phyloP scores from a whole-genome alignment of 441 rosid genomes.

The Populus hybrid region DNA sequence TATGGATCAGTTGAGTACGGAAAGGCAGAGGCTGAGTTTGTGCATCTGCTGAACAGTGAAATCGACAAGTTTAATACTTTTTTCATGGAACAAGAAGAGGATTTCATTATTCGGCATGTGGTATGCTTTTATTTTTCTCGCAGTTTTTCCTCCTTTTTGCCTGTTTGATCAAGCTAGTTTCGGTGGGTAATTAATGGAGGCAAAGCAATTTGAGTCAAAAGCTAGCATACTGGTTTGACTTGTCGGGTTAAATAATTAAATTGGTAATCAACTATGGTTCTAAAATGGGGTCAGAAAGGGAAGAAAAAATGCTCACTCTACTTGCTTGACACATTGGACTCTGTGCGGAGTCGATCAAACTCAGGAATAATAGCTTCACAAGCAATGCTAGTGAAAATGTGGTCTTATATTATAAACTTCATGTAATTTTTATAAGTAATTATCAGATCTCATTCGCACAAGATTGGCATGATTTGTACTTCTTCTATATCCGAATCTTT shows the following conservation, averaged over 20 bases:
- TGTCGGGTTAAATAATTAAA: neutral
- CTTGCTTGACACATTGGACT: too few relatives aligned
- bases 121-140: constrained; percentile 19
- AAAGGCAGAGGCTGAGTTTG: constrained; percentile 48
- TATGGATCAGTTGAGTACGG: constrained; percentile 16
- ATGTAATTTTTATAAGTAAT: neutral
- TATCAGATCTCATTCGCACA: neutral
- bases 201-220: neutral
- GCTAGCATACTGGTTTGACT: neutral
- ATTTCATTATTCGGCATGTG: constrained; percentile 71
- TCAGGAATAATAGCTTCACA: neutral
- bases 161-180: neutral
- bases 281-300: neutral
- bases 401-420: neutral
- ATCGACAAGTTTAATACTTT: constrained; percentile 81
- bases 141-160: neutral
- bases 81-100: constrained; percentile 85
- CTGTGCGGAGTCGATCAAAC: neutral
- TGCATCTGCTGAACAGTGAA: constrained; percentile 57
- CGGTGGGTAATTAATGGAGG: neutral
- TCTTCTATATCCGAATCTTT: neutral
- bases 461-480: neutral
- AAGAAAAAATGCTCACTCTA: too few relatives aligned
- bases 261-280: neutral
- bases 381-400: neutral